Base-by-base conservation (phyloP, 805 yeast genomes). In the Starmerella tilneyi region DNA sequence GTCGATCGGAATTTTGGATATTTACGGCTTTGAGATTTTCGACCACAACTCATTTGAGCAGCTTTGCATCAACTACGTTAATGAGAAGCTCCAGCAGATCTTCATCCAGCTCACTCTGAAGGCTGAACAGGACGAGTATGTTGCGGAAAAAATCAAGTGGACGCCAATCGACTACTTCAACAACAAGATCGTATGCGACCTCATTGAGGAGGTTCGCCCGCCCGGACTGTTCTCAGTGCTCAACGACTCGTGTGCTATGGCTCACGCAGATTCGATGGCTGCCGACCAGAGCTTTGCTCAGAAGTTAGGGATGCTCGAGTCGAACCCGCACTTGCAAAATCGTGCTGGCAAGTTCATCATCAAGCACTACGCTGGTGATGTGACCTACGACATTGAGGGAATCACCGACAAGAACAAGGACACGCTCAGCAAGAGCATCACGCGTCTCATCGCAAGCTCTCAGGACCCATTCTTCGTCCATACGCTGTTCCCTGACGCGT, bases 361-460 rank as follows among this genome's bases (percentile, higher is more conserved):
- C 59, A 88, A 84, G 66, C 99, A 92, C 66, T 92, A 92, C 67
- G 99, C 99, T 19, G 98, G 98, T 60, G 98, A 92, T 67, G 99
- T 92, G 39, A 82, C 86, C 11, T 92, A 92, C 60, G 95, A 88
- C 51, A 79, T 88, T 43, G 68, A 71, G 24, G 81, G 83, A 6
- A 86, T 92, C 84, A 92, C 98, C 2, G 97, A 92, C 63, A 92
- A 92, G 65, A 92, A 92, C 64, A 92, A 92, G 65, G 99, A 92
- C 63, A 89, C 84, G 57, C 71, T 92, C 73, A 77, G 84, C 64
- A 81, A 84, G 60, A 96, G 88, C 65, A 68, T 92, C 57, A 71
- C 86, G 48, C 92, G 88, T 54, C 66, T 92, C 59, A 68, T 92
- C 41, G 70, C 78, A 2, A 75, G 88, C 2, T 79, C 96, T 0